Conservation (phyloP, 768 basidiomycete genomes). For the Tubosaeta sp. region DNA sequence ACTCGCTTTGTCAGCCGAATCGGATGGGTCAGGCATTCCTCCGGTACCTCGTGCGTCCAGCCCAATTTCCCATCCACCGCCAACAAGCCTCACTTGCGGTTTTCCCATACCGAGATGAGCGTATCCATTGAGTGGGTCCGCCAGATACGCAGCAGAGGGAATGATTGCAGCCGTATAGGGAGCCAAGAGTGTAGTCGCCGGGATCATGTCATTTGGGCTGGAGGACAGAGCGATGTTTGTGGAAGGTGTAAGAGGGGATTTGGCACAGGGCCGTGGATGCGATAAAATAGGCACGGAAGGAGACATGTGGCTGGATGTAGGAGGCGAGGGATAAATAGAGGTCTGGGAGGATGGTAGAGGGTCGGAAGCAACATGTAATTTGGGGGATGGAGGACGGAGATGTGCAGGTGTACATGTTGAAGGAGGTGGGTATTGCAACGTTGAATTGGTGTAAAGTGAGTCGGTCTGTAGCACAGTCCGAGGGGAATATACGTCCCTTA, state of each 20-base stretch:
- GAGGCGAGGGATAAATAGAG: conserved; percentile 24
- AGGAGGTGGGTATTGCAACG: conserved; percentile 2
- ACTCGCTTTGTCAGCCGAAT: conserved; percentile 18
- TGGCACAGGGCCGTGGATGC: conserved; percentile 14
- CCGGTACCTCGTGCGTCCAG: conserved; percentile 78
- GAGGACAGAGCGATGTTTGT: conserved; percentile 35
- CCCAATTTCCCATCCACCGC: conserved; percentile 71
- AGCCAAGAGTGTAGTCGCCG: conserved; percentile 53
- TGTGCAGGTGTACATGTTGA: conserved; percentile 21
- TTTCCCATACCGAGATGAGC: conserved; percentile 79
- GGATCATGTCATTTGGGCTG: conserved; percentile 54
- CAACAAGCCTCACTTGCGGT: conserved; percentile 75
- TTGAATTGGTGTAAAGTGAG: conserved; percentile 3
- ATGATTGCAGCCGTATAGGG: conserved; percentile 62
- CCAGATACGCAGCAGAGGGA: conserved; percentile 63
- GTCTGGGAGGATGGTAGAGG: conserved; percentile 18
- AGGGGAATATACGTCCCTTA: conserved; percentile 15
- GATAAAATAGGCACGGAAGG: conserved; percentile 19
- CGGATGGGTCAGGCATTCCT: conserved; percentile 27
- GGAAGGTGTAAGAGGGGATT: conserved; percentile 32
- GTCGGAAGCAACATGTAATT: conserved; percentile 21
- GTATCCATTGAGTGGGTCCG: conserved; percentile 85
- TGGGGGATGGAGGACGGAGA: conserved; percentile 28
- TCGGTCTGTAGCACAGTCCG: conserved; percentile 23
- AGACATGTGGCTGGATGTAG: conserved; percentile 22